Evolutionary conservation across 2,329 filamentous ascomycete species (phyloP), one percentile per base, ranked within the genome.

Genomic region (Pyrenochaeta sp.): DNA sequence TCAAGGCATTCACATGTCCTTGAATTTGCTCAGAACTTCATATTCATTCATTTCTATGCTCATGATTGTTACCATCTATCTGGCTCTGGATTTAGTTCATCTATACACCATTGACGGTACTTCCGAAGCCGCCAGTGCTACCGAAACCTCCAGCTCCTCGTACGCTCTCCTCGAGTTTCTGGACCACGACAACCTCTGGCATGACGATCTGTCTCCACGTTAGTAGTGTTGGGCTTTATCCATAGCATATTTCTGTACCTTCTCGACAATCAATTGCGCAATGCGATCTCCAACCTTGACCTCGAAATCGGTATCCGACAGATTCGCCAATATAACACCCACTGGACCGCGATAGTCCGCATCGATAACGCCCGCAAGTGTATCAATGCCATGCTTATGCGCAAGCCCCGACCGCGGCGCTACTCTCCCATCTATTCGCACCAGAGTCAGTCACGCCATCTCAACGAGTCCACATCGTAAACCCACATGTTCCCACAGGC

Each of bases 281-380:
- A 99, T 79, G 39, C 94, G 87, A 73, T 99, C 94, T 35, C 93
- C 93, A 67, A 88, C 85, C 65, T 87, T 87, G 56, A 99, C 79
- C 30, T 76, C 79, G 67, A 95, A 97, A 69, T 96, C 91, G 27
- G 76, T 74, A 36, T 96, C 91, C 37, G 81, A 82, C 72, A 96
- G 87, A 77, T 99, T 99, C 74, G 97, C 97, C 38, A 99, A 83
- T 57, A 99, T 81, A 18, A 99, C 88, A 79, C 95, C 96, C 63
- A 99, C 87, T 58, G 89, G 89, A 14, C 94, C 94, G 23, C 94
- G 84, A 78, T 99, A 99, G 74, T 99, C 94, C 22, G 93, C 92
- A 72, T 99, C 94, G 62, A 99, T 97, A 54, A 99, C 94, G 41
- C 94, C 94, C 0, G 94, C 94, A 51, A 95, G 91, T 0, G 89